Conservation (phyloP, 148 eudicot species). For the Gaultheria prostrata region DNA sequence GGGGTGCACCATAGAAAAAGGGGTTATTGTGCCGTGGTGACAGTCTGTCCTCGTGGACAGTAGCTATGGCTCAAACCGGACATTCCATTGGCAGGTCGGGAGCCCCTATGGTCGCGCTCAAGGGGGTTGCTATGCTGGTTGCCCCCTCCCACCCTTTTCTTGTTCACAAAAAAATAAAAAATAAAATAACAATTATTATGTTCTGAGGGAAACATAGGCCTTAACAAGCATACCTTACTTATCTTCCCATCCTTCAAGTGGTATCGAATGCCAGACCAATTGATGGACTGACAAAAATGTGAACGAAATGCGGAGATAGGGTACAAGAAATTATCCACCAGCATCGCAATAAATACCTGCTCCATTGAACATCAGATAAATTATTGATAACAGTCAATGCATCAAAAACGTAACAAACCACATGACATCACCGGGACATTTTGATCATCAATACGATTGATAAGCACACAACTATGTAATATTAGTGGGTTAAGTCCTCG, state of each 20-base stretch:
- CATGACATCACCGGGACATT: background rate
- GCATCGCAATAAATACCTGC: conserved; percentile 94
- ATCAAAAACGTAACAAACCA: conserved; percentile 6
- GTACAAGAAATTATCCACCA: conserved; percentile 87
- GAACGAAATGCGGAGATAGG: conserved; percentile 86
- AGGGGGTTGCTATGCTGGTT: no score
- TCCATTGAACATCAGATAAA: conserved; percentile 14
- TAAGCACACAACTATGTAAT: no score
- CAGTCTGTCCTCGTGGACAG: no score
- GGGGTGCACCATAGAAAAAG: background rate
- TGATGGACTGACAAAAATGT: conserved; percentile 79
- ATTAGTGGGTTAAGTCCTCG: no score
- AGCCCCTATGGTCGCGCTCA: no score
- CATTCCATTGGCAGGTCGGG: no score
- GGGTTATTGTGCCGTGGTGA: no score
- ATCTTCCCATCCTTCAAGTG: conserved; percentile 89
- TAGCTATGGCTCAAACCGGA: no score
- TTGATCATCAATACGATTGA: background rate
- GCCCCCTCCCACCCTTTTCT: no score
- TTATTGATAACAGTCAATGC: background rate
- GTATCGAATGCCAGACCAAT: conserved; percentile 96
- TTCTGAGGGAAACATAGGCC: background rate
- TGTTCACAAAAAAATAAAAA: no score
- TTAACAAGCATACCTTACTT: conserved; percentile 48
- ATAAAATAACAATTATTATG: background rate